Evolutionary conservation across 2,329 filamentous ascomycete genomes (phyloP), one percentile per base, ranked within the genome.

Genomic region (Penicillium sp.): DNA sequence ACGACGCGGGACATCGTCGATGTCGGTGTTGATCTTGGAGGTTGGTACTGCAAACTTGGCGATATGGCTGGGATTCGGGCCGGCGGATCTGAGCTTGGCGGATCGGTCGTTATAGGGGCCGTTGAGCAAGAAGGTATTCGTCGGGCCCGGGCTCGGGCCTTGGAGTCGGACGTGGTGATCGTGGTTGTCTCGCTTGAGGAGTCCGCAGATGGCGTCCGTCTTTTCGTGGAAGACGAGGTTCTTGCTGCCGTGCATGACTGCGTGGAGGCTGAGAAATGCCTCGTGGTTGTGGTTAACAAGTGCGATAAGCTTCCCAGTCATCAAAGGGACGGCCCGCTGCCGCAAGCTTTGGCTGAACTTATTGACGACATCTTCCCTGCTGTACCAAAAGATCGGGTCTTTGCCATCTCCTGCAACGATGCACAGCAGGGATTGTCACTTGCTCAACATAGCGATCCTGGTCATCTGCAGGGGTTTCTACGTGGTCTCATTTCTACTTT

Each of bases 1-100:
- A 98, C 92, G 0, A 98, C 92, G 5, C 72, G 92, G 43, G 92
- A 98, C 66, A 82, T 98, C 35, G 82, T 98, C 8, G 92, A 98
- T 67, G 85, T 92, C 0, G 84, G 84, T 17, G 74, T 98, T 16
- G 92, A 98, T 65, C 73, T 98, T 32, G 80, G 82, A 0, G 92
- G 92, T 0, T 98, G 85, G 68, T 79, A 93, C 33, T 94, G 89
- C 62, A 85, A 85, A n/a, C 82, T 98, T 57, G 89, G 90, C 11
- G 92, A 98, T 66, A 96, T 92, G 54, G 92, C 92, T 13, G 92
- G 92, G 1, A 78, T 98, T 50, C 75, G 88, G 33, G 77, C 73
- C 2, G 58, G 57, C 17, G 39, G 38, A 10, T 39, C 35, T 16
- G 41, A 25, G 7, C 41, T 47, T 14, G 51, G 50, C n/a, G 37